Evolutionary conservation across 768 basidiomycete genomes (phyloP).

Genomic region (Podaxis carcinomalis): DNA sequence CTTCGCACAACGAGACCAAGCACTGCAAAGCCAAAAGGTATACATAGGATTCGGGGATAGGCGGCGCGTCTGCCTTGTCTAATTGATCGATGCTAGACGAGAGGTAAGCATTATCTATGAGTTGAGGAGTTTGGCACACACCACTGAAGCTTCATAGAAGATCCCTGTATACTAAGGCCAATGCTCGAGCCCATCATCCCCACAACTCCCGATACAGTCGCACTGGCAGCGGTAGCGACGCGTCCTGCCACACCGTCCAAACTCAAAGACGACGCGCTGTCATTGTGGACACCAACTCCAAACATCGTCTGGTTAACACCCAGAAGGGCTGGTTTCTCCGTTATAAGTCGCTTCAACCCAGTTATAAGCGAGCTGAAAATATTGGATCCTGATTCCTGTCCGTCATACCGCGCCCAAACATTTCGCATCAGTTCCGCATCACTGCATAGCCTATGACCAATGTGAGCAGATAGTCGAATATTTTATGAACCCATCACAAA

Average conservation of each 20-base stretch:
- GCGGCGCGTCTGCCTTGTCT: slow-evolving; percentile 93
- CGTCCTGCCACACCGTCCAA: slow-evolving; percentile 72
- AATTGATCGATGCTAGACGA: slow-evolving; percentile 86
- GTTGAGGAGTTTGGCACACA: slow-evolving; percentile 27
- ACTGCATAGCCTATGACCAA: slow-evolving; percentile 55
- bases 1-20: slow-evolving; percentile 81
- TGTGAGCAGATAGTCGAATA: neutral
- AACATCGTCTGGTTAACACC: slow-evolving; percentile 79
- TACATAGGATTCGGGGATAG: slow-evolving; percentile 90
- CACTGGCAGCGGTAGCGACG: slow-evolving; percentile 82
- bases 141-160: slow-evolving; percentile 91
- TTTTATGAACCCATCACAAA: slow-evolving; percentile 21
- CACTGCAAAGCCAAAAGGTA: slow-evolving; percentile 91
- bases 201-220: slow-evolving; percentile 78
- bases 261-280: slow-evolving; percentile 45
- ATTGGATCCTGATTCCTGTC: slow-evolving; percentile 55
- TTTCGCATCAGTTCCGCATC: slow-evolving; percentile 76
- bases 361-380: slow-evolving; percentile 77
- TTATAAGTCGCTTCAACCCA: slow-evolving; percentile 80
- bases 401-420: slow-evolving; percentile 78
- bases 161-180: slow-evolving; percentile 68
- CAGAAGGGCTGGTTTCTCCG: slow-evolving; percentile 82
- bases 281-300: slow-evolving; percentile 62
- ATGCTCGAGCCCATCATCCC: slow-evolving; percentile 75
- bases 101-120: slow-evolving; percentile 5